A percentile compares a stretch with the other conserved stretches of the same genome.
These are phyloP conservation scores for Mrakia gelida DNA, from an alignment of 768 basidiomycete genomes.

Conservation along the genomic window DNA sequence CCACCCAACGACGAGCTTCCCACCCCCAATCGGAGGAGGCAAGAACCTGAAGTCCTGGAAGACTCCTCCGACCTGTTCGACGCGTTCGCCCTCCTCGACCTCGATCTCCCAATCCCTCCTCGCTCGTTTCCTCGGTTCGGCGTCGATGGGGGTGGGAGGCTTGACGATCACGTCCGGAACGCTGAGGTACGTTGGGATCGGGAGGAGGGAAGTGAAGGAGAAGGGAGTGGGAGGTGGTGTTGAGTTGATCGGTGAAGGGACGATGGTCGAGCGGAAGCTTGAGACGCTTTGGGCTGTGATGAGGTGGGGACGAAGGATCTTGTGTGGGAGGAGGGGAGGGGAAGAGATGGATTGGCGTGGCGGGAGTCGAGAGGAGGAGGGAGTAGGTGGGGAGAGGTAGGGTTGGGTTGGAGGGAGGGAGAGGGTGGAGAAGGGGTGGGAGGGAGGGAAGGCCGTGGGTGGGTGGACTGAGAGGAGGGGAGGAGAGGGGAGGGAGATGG, in stretches of 20 bases:
- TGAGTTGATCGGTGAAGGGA: background rate
- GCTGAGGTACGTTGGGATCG: background rate
- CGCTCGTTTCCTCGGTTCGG: background rate
- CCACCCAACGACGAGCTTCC: background rate
- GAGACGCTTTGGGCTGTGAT: background rate
- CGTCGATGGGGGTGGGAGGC: background rate
- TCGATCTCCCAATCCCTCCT: background rate
- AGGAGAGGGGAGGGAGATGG: background rate
- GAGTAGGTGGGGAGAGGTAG: background rate
- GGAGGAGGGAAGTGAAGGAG: background rate
- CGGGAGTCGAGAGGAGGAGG: background rate
- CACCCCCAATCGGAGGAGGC: background rate
- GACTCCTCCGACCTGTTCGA: background rate
- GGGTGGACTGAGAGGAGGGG: background rate
- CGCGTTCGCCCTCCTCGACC: background rate
- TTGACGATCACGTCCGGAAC: too few species aligned
- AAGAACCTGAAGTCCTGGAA: constrained; percentile 3
- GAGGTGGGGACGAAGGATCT: background rate
- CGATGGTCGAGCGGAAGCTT: background rate
- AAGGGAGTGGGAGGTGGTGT: background rate
- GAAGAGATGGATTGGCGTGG: background rate
- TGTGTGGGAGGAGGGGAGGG: background rate
- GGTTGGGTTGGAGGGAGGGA: background rate
- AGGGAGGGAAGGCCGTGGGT: background rate
- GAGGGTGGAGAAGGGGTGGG: background rate